Percentiles rank a stretch among this genome's conserved stretches.
Evolutionary conservation across 192 early-diverging fungal species (phyloP).

Genomic region (Haplosporangium gracile): DNA sequence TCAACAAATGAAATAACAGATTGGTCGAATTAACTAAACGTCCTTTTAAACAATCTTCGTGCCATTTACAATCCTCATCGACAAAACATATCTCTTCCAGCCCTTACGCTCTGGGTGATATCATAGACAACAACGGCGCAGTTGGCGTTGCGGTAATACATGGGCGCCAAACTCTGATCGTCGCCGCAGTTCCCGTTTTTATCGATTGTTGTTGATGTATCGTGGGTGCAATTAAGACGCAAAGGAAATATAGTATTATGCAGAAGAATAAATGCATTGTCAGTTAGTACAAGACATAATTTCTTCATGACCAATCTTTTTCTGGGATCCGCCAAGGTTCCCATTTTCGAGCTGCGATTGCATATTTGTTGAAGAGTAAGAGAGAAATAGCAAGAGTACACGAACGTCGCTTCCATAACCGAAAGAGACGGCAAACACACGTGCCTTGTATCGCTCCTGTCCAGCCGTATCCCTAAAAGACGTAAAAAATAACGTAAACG

Average conservation of each 20-base stretch:
- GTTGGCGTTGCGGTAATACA: conserved; percentile 82
- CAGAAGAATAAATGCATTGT: neutral
- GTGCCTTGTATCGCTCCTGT: conserved; percentile 79
- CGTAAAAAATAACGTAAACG: too few relatives aligned
- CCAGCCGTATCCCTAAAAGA: conserved; percentile 76
- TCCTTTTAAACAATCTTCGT: neutral
- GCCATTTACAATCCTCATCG: neutral
- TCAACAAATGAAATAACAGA: neutral
- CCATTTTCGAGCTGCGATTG: too few relatives aligned
- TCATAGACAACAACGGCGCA: conserved; percentile 82
- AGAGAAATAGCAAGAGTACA: neutral
- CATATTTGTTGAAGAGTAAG: too few relatives aligned
- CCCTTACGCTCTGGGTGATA: conserved; percentile 76
- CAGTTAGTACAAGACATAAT: neutral
- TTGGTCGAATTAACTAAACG: neutral
- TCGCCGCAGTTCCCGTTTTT: neutral
- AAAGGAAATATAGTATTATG: neutral
- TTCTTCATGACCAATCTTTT: neutral
- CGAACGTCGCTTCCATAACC: neutral
- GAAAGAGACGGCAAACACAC: neutral
- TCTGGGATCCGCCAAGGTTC: neutral
- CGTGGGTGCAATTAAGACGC: neutral
- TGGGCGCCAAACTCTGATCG: conserved; percentile 74
- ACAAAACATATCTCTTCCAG: neutral
- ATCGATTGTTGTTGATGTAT: neutral